phyloP scores from a whole-genome alignment of 2,329 filamentous ascomycete species.

The Trichoderma guizhouense region DNA sequence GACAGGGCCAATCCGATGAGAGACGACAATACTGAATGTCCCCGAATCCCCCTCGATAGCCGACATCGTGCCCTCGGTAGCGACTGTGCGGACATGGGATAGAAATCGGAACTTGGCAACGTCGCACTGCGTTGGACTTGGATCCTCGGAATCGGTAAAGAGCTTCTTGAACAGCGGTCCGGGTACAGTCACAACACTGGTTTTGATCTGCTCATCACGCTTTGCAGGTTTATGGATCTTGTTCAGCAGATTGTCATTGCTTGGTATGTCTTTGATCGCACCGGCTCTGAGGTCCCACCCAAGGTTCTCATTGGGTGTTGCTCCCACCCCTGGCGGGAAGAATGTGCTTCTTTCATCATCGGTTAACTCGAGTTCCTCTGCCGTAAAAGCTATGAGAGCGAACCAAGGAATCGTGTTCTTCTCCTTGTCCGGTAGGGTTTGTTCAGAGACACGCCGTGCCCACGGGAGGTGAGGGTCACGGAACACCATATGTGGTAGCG shows the following conservation, averaged over 20 bases:
- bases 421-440: neutral
- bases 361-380: neutral
- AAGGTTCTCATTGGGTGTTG: neutral
- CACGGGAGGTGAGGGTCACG: neutral
- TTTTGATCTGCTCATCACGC: neutral
- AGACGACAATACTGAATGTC: neutral
- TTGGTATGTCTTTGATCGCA: neutral
- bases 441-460: neutral
- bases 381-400: neutral
- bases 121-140: neutral
- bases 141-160: neutral
- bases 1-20: neutral
- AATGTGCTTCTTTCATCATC: neutral
- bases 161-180: neutral
- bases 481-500: neutral
- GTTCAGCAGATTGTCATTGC: neutral
- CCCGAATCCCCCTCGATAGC: neutral
- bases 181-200: neutral
- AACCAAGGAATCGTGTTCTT: neutral
- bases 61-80: neutral
- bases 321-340: neutral
- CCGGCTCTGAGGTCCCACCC: neutral
- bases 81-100: neutral
- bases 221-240: neutral
- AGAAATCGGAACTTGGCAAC: neutral